Conservation (phyloP, 2,329 filamentous ascomycete species). For the Pseudopyricularia cyperi region DNA sequence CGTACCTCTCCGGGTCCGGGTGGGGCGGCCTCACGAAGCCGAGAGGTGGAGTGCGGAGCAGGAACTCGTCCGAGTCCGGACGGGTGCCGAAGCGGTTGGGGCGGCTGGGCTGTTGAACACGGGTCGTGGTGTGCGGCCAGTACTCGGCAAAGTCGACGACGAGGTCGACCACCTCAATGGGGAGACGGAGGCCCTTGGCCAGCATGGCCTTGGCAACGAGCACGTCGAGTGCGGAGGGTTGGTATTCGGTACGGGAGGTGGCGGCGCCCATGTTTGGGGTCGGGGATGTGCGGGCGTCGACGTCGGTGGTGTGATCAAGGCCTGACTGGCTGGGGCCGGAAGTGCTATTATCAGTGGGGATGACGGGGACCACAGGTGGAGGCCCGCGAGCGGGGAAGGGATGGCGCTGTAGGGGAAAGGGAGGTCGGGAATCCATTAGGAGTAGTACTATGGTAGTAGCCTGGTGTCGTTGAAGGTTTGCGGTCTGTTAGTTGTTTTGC, state of each 20-base stretch:
- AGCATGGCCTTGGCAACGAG: slow-evolving; percentile 34
- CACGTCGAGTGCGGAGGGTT: slow-evolving; percentile 34
- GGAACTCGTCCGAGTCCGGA: slow-evolving; percentile 20
- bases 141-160: slow-evolving; percentile 50
- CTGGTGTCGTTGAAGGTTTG: background rate
- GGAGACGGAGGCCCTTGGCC: slow-evolving; percentile 27
- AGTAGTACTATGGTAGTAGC: too few species aligned
- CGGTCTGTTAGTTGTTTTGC: too few species aligned
- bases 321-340: background rate
- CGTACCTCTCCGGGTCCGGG: slow-evolving; percentile 10
- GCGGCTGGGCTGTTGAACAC: slow-evolving; percentile 12
- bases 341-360: background rate
- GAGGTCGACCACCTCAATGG: slow-evolving; percentile 39
- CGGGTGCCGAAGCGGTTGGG: slow-evolving; percentile 1
- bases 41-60: slow-evolving; percentile 28
- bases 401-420: background rate
- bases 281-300: background rate
- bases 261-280: background rate
- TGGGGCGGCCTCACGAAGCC: slow-evolving; percentile 20
- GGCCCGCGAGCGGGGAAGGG: background rate
- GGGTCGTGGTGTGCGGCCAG: slow-evolving; percentile 37
- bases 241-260: slow-evolving; percentile 1
- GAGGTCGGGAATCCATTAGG: background rate
- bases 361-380: background rate
- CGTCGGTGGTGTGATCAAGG: background rate